Conservation (phyloP, 345 rosid genomes). For the Gossypium arboreum region DNA sequence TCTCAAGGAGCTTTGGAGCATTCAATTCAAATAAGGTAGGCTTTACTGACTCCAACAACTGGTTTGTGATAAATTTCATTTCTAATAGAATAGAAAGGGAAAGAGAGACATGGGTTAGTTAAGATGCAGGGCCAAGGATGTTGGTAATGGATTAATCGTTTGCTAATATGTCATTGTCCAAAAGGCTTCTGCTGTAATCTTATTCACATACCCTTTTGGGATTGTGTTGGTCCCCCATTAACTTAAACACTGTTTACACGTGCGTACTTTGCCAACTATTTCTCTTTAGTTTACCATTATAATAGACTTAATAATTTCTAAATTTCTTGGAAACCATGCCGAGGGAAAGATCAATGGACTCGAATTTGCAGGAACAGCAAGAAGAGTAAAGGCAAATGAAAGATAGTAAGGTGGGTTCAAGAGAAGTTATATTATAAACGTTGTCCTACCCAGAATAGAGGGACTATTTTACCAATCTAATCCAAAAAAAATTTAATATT, state of each 20-base stretch:
- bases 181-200: background rate
- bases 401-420: background rate
- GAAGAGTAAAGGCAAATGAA: background rate
- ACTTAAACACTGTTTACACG: background rate
- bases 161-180: too few species aligned
- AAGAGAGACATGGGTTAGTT: too few species aligned
- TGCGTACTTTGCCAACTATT: background rate
- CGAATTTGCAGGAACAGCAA: background rate
- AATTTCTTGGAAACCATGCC: background rate
- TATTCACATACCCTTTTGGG: background rate
- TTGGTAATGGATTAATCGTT: too few species aligned
- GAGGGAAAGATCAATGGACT: background rate
- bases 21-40: too few species aligned
- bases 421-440: background rate
- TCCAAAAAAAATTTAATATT: too few species aligned
- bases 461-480: background rate
- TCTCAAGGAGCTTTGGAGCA: too few species aligned
- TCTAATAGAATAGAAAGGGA: too few species aligned
- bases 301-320: too few species aligned
- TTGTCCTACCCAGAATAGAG: background rate
- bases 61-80: too few species aligned
- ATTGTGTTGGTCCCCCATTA: constrained; percentile 9
- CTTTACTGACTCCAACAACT: too few species aligned
- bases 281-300: too few species aligned
- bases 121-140: too few species aligned